Conservation (phyloP, 371 early-diverging fungal genomes). For the Mucor sp. region DNA sequence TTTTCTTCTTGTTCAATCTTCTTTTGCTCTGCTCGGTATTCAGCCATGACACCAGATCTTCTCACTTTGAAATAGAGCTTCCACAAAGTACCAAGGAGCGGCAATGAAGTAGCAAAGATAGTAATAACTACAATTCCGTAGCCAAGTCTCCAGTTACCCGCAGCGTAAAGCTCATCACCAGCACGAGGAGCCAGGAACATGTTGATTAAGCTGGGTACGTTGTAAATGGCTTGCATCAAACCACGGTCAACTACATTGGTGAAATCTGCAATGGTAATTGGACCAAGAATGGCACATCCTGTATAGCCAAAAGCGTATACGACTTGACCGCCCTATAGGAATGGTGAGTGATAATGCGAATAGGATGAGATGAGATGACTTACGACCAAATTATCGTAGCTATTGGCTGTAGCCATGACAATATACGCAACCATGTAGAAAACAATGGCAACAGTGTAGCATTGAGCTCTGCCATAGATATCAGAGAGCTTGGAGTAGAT, state of each 20-base stretch:
- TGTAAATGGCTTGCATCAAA: conserved; percentile 37
- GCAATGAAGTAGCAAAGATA: conserved; percentile 19
- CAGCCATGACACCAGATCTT: conserved; percentile 15
- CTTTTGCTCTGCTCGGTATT: conserved; percentile 9
- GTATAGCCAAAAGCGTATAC: conserved; percentile 38
- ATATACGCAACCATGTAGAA: conserved; percentile 27
- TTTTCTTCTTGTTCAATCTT: background rate
- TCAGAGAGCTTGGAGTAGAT: conserved; percentile 35
- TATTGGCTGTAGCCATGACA: conserved; percentile 22
- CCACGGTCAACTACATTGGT: conserved; percentile 38
- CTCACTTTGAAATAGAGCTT: conserved; percentile 17
- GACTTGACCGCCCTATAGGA: conserved; percentile 35
- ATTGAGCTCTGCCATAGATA: conserved; percentile 31
- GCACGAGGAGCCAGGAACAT: conserved; percentile 30
- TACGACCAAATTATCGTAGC: conserved; percentile 19
- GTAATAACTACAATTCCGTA: conserved; percentile 26
- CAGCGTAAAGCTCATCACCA: conserved; percentile 22
- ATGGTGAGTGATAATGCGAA: background rate
- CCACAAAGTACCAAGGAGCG: conserved; percentile 20
- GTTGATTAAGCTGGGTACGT: conserved; percentile 32
- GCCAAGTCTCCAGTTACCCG: conserved; percentile 25
- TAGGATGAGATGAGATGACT: background rate
- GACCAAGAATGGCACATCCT: conserved; percentile 35
- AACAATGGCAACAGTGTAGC: conserved; percentile 17
- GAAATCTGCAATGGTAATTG: conserved; percentile 42